Conservation (phyloP, 2,329 filamentous ascomycete species). For the Emergomyces pasteurianus region DNA sequence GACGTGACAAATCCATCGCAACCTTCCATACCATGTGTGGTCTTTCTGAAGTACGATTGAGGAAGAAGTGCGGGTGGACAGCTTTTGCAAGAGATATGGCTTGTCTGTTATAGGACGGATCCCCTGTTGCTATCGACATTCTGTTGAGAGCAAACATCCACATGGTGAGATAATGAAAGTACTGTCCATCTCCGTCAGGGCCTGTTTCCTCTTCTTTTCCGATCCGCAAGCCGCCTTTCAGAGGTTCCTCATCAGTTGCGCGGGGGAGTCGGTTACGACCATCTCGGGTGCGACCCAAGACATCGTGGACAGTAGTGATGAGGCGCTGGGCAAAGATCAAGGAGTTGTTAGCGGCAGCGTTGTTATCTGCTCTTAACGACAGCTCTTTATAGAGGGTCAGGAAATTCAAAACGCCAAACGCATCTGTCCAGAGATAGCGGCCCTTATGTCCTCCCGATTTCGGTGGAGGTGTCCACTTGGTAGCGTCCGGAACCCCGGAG, state of each 20-base stretch:
- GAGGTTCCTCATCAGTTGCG: conserved; percentile 40
- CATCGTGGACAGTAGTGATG: conserved; percentile 40
- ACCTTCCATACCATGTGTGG: conserved; percentile 47
- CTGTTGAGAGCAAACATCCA: conserved; percentile 54
- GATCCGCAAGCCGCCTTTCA: conserved; percentile 46
- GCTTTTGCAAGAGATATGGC: conserved; percentile 42
- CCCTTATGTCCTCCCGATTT: conserved; percentile 44
- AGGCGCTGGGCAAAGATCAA: conserved; percentile 39
- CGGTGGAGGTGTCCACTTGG: conserved; percentile 37
- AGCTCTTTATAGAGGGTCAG: conserved; percentile 40
- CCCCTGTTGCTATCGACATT: conserved; percentile 36
- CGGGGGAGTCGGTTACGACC: conserved; percentile 35
- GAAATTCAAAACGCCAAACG: conserved; percentile 49
- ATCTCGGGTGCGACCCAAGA: conserved; percentile 43
- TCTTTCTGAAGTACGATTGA: conserved; percentile 20
- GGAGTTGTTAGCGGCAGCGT: conserved; percentile 28
- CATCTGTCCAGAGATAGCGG: conserved; percentile 50
- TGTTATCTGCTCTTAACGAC: conserved; percentile 4
- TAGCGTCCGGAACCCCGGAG: conserved; percentile 18
- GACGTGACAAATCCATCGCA: conserved; percentile 35
- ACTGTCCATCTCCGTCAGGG: conserved; percentile 46
- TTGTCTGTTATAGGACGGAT: conserved; percentile 38
- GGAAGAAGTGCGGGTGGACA: conserved; percentile 43
- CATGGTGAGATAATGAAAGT: conserved; percentile 49
- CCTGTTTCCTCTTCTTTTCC: conserved; percentile 42